These are phyloP conservation scores for Anthracocystis panici-leucophaei DNA, from an alignment of 1,284 basidiomycete genomes.

Conservation along the genomic window DNA sequence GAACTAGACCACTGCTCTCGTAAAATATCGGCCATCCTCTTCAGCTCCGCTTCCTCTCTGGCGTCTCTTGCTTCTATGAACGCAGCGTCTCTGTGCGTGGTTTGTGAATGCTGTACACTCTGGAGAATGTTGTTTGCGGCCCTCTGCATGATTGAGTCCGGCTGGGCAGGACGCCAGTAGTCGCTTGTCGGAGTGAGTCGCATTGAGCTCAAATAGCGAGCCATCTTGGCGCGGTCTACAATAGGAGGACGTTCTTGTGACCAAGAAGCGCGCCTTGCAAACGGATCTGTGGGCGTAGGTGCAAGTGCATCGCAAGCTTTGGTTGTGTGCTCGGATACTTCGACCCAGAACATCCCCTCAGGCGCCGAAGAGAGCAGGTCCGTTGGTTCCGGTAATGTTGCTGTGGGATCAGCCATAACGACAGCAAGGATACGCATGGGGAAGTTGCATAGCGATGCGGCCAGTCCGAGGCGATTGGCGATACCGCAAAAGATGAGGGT, in stretches of 20 bases:
- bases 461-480: slow-evolving; percentile 48
- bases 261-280: slow-evolving; percentile 23
- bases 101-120: background rate
- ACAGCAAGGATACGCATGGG: slow-evolving; percentile 48
- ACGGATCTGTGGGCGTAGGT: slow-evolving; percentile 22
- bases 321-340: slow-evolving; percentile 36
- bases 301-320: slow-evolving; percentile 19
- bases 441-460: slow-evolving; percentile 48
- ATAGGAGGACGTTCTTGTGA: slow-evolving; percentile 31
- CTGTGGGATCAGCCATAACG: slow-evolving; percentile 15
- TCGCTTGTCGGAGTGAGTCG: slow-evolving; percentile 23
- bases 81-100: slow-evolving; percentile 28
- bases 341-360: slow-evolving; percentile 45
- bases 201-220: slow-evolving; percentile 14
- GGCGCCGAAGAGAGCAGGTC: slow-evolving; percentile 11
- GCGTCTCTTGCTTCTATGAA: slow-evolving; percentile 15
- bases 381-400: slow-evolving; percentile 8
- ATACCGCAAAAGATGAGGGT: slow-evolving; percentile 52
- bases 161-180: slow-evolving; percentile 31
- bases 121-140: slow-evolving; percentile 41
- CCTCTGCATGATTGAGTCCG: slow-evolving; percentile 26
- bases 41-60: slow-evolving; percentile 18
- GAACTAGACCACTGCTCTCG: slow-evolving; percentile 21
- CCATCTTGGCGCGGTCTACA: slow-evolving; percentile 30
- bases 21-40: background rate